These are phyloP conservation scores for Lentinula edodes DNA, from an alignment of 768 basidiomycete genomes.

Conservation along the genomic window DNA sequence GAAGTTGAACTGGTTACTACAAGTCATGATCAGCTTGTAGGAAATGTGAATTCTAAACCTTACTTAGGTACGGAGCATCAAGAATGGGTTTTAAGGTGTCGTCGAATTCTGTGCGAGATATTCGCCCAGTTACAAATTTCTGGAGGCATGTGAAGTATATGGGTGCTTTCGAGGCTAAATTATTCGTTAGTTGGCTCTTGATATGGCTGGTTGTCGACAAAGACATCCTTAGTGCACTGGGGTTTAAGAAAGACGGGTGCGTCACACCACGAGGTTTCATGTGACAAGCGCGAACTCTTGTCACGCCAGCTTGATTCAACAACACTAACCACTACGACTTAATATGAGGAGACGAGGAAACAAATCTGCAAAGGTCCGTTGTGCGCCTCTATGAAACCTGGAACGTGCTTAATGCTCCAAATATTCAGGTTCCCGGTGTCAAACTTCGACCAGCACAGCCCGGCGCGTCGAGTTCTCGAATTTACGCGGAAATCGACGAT, in stretches of 20 bases:
- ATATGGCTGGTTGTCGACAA: constrained; percentile 70
- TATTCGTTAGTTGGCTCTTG: constrained; percentile 58
- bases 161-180: constrained; percentile 55
- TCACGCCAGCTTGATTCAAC: not conserved
- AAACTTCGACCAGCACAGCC: constrained; percentile 65
- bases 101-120: constrained; percentile 74
- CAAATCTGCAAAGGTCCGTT: constrained; percentile 1
- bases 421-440: constrained; percentile 69
- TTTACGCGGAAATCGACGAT: constrained; percentile 20
- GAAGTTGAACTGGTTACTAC: constrained; percentile 51
- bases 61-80: constrained; percentile 51
- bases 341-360: constrained; percentile 3
- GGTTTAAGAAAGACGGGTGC: not conserved
- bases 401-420: not conserved
- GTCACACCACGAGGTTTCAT: not conserved
- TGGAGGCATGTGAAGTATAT: constrained; percentile 62
- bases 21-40: constrained; percentile 14
- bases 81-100: constrained; percentile 59
- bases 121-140: constrained; percentile 59
- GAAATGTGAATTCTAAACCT: constrained; percentile 6
- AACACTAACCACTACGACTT: not conserved
- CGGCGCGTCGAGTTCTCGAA: constrained; percentile 22
- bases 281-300: not conserved
- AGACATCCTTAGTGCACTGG: constrained; percentile 44
- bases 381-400: too few species aligned